Percentiles rank a stretch among this genome's conserved stretches.
Evolutionary conservation across 2,329 filamentous ascomycete species (phyloP).

Genomic region (Madurella mycetomatis): DNA sequence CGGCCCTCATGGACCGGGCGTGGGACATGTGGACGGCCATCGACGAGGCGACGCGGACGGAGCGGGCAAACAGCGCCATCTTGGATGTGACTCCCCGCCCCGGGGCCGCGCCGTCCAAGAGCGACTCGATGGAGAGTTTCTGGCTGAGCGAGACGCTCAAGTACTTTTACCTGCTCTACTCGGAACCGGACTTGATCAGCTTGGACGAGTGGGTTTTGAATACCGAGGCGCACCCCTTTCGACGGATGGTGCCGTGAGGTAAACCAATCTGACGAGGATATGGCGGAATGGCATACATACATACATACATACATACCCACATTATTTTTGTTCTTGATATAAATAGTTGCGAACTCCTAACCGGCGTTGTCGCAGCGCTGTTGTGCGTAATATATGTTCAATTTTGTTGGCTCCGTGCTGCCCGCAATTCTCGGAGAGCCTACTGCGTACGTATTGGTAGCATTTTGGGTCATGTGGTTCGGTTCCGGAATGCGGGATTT

Average conservation of each 20-base stretch:
- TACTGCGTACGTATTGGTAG: too few species aligned
- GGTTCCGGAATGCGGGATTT: constrained; percentile 16
- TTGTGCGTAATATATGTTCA: too few species aligned
- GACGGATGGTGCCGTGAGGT: too few species aligned
- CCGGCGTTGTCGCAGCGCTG: too few species aligned
- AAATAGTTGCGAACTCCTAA: too few species aligned
- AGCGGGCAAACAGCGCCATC: constrained; percentile 46
- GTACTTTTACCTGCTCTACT: constrained; percentile 28
- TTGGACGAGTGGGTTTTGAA: constrained; percentile 28
- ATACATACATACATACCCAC: too few species aligned
- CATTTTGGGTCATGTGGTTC: not conserved
- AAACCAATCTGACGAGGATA: too few species aligned
- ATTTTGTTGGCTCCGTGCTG: too few species aligned
- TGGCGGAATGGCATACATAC: too few species aligned
- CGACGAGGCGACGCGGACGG: constrained; percentile 41
- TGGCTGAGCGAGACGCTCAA: constrained; percentile 30
- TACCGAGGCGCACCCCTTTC: constrained; percentile 27
- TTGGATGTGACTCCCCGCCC: constrained; percentile 42
- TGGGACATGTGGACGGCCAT: constrained; percentile 51
- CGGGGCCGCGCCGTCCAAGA: constrained; percentile 29
- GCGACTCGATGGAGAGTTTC: constrained; percentile 40
- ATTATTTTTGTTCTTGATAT: too few species aligned
- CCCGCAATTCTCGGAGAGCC: not conserved
- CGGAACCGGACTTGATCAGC: constrained; percentile 26
- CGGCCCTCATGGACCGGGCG: constrained; percentile 45